phyloP scores from a whole-genome alignment of 2,329 filamentous ascomycete species.

The Colletotrichum costaricense region DNA sequence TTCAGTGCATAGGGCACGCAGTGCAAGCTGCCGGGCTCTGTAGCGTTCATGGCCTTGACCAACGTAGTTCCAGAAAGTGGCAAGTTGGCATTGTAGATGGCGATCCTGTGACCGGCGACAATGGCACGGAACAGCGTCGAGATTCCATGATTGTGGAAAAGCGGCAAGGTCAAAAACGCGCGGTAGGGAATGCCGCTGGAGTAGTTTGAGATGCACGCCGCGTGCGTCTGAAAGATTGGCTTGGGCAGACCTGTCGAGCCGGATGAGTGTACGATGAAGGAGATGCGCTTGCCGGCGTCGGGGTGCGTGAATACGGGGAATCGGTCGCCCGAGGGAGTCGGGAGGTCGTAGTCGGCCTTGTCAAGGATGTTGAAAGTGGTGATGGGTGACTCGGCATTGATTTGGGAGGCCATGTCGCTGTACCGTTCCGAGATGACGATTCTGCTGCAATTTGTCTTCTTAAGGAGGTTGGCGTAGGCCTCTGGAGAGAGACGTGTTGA shows the following conservation, averaged over 20 bases:
- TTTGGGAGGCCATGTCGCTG: conserved; percentile 30
- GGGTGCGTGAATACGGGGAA: conserved; percentile 36
- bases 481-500: conserved; percentile 63
- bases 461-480: conserved; percentile 60
- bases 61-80: conserved; percentile 60
- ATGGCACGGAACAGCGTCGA: conserved; percentile 60
- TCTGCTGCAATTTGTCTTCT: conserved; percentile 50
- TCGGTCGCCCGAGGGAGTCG: conserved; percentile 20
- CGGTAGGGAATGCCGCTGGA: conserved; percentile 53
- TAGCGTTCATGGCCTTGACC: conserved; percentile 50
- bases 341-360: conserved; percentile 33
- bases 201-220: conserved; percentile 57
- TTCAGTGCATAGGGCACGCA: conserved; percentile 69
- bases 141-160: conserved; percentile 65
- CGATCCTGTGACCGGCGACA: conserved; percentile 55
- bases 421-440: conserved; percentile 36
- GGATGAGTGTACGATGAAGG: conserved; percentile 49
- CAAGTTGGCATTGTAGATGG: conserved; percentile 59
- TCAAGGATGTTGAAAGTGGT: conserved; percentile 38
- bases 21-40: conserved; percentile 61
- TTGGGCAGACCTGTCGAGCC: conserved; percentile 68
- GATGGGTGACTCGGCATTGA: conserved; percentile 41
- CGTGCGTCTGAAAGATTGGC: conserved; percentile 64
- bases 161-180: conserved; percentile 58
- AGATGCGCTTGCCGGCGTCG: conserved; percentile 36